Evolutionary conservation across 352 stramenopile species (phyloP).

Genomic region (Pythium angustatum): DNA sequence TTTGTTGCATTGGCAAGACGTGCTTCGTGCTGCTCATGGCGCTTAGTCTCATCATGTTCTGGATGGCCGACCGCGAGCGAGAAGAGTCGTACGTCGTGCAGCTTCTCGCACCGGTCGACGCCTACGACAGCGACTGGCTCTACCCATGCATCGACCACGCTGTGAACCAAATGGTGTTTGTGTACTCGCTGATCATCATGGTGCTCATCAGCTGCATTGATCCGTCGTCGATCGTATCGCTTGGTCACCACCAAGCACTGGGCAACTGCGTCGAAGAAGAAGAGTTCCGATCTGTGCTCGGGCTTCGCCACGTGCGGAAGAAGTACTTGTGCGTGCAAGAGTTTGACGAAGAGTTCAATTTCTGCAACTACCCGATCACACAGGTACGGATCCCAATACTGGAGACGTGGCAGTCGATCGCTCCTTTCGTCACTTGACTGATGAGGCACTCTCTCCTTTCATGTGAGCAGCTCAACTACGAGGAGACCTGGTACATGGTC

Average conservation of each 20-base stretch:
- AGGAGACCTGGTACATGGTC: slow-evolving; percentile 86
- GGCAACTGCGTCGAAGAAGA: slow-evolving; percentile 70
- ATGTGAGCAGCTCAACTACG: slow-evolving; percentile 32
- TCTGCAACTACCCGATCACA: slow-evolving; percentile 80
- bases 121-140: slow-evolving; percentile 83
- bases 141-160: slow-evolving; percentile 78
- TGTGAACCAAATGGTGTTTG: slow-evolving; percentile 78
- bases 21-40: slow-evolving; percentile 51
- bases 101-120: slow-evolving; percentile 56
- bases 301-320: slow-evolving; percentile 52
- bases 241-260: slow-evolving; percentile 72
- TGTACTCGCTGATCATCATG: slow-evolving; percentile 62
- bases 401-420: too few species aligned
- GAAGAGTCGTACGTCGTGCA: slow-evolving; percentile 57
- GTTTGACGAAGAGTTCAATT: slow-evolving; percentile 83
- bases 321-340: slow-evolving; percentile 76
- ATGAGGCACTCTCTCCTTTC: too few species aligned
- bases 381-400: slow-evolving; percentile 34
- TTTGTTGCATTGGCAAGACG: slow-evolving; percentile 30
- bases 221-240: slow-evolving; percentile 68
- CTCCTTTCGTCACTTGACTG: too few species aligned
- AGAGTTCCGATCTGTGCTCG: slow-evolving; percentile 60
- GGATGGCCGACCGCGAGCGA: slow-evolving; percentile 72
- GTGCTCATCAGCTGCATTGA: slow-evolving; percentile 66
- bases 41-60: slow-evolving; percentile 56